Conservation (phyloP, 768 basidiomycete species). For the Termitomyces sp. region DNA sequence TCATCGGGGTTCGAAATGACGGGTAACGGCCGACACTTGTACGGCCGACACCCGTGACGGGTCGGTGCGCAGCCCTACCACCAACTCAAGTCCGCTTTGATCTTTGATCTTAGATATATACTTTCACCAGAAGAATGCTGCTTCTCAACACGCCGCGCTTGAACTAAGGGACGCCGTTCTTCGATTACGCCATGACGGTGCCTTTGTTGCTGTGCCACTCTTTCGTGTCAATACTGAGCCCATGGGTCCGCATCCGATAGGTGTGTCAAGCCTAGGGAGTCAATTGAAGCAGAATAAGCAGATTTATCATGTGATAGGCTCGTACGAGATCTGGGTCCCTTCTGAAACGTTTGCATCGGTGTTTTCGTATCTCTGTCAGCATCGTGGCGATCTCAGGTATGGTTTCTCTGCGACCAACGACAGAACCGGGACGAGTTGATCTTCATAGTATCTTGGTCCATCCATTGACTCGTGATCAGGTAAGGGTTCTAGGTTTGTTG, state of each 20-base stretch:
- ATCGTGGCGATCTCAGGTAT: conserved; percentile 67
- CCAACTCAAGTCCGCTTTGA: background rate
- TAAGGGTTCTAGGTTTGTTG: conserved; percentile 22
- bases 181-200: conserved; percentile 65
- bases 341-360: conserved; percentile 68
- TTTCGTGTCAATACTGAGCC: conserved; percentile 66
- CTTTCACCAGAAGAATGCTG: conserved; percentile 63
- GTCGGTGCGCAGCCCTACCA: too few species aligned
- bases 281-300: background rate
- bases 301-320: conserved; percentile 33
- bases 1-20: too few species aligned
- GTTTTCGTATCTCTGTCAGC: conserved; percentile 70
- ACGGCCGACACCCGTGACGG: too few species aligned
- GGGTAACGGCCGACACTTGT: too few species aligned
- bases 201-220: conserved; percentile 75
- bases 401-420: background rate
- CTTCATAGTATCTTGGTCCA: conserved; percentile 62
- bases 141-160: conserved; percentile 60
- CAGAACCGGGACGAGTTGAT: background rate
- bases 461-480: conserved; percentile 68
- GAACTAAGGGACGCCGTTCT: conserved; percentile 69
- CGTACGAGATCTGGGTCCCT: conserved; percentile 80
- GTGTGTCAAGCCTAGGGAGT: conserved; percentile 30
- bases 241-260: conserved; percentile 73
- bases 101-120: conserved; percentile 57